phyloP scores from a whole-genome alignment of 169 alveolate species.

The Plasmodium berghei region DNA sequence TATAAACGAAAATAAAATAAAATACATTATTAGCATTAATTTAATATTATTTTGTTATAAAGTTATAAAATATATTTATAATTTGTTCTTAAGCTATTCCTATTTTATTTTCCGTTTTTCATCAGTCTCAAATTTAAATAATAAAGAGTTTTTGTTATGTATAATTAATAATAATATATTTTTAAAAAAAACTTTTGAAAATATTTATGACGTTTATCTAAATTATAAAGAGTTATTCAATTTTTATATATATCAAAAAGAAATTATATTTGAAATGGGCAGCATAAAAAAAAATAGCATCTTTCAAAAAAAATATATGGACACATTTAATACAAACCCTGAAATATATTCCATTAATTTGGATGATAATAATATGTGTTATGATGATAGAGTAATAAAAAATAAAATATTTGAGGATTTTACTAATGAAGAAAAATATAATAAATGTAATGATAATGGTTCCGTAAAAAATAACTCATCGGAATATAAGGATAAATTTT shows the following conservation, averaged over 20 bases:
- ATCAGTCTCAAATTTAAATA: conserved; percentile 15
- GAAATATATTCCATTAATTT: neutral
- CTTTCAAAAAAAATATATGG: neutral
- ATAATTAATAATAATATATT: conserved; percentile 49
- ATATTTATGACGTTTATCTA: conserved; percentile 25
- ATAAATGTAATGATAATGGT: neutral
- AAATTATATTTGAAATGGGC: conserved; percentile 23
- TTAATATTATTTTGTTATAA: conserved; percentile 44
- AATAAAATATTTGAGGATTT: neutral
- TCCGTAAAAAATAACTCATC: neutral
- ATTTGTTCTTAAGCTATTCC: conserved; percentile 63
- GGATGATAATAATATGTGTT: neutral
- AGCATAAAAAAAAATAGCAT: neutral
- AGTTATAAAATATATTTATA: conserved; percentile 58
- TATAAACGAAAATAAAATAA: conserved; percentile 15
- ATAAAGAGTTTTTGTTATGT: conserved; percentile 33
- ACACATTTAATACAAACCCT: neutral
- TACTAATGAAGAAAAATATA: neutral
- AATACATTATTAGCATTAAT: conserved; percentile 23
- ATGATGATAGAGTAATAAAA: neutral
- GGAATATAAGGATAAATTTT: neutral
- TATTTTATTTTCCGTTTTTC: conserved; percentile 59
- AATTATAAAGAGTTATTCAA: conserved; percentile 40
- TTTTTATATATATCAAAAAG: conserved; percentile 9
- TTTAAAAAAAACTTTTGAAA: conserved; percentile 68